Conservation (phyloP, 1,284 basidiomycete genomes). For the Binderoboletus segoi region DNA sequence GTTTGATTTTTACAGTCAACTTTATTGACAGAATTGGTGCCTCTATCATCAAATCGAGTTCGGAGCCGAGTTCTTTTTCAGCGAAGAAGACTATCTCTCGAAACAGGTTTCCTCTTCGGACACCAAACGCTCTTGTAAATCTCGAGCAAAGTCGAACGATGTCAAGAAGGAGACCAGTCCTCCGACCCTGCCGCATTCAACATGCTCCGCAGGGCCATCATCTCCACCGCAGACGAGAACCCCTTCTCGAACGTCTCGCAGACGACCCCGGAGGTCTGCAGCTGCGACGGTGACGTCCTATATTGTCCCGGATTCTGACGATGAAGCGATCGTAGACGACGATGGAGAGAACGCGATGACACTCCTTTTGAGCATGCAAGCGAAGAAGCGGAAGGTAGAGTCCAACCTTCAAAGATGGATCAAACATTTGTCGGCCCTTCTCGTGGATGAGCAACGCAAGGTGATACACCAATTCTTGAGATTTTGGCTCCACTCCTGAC, state of each 20-base stretch:
- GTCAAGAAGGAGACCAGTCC: constrained; percentile 50
- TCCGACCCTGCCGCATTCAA: constrained; percentile 20
- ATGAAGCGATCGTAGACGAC: constrained; percentile 56
- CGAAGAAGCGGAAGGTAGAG: constrained; percentile 46
- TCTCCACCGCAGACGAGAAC: constrained; percentile 5
- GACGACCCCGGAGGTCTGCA: constrained; percentile 60
- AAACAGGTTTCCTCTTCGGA: constrained; percentile 26
- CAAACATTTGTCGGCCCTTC: constrained; percentile 56
- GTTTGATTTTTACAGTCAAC: constrained; percentile 1
- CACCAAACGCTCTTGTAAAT: constrained; percentile 24
- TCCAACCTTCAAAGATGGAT: constrained; percentile 68
- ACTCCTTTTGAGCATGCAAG: constrained; percentile 33
- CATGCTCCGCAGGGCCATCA: constrained; percentile 18
- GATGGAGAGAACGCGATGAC: constrained; percentile 40
- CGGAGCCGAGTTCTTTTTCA: constrained; percentile 66
- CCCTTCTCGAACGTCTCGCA: constrained; percentile 40
- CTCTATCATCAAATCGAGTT: constrained; percentile 61
- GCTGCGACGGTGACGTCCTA: constrained; percentile 59
- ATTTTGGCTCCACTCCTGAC: constrained; percentile 8
- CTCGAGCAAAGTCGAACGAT: constrained; percentile 30
- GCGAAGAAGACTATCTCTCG: constrained; percentile 64
- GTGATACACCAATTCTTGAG: constrained; percentile 36
- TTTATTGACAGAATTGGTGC: constrained; percentile 43
- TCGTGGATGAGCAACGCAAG: constrained; percentile 68
- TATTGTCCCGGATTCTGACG: constrained; percentile 69